Evolutionary conservation across 352 stramenopile genomes (phyloP).

Genomic region (Thalassiosira delicatula): DNA sequence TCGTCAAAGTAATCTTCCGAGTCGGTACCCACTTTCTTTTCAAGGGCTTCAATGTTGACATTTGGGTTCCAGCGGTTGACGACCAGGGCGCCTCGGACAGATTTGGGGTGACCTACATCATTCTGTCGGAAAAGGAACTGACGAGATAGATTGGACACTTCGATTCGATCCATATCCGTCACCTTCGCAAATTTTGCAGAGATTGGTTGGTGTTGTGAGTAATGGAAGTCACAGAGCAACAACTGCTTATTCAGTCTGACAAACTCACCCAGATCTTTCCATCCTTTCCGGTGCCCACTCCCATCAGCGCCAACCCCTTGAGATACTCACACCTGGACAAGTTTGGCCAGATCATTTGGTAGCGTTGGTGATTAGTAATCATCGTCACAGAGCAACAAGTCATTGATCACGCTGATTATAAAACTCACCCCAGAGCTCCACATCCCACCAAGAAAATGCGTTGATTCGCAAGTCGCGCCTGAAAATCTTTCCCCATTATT

Average conservation of each 20-base stretch:
- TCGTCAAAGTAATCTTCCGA: constrained; percentile 98
- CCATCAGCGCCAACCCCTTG: constrained; percentile 99
- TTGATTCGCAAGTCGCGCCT: constrained; percentile 77
- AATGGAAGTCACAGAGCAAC: too few species aligned
- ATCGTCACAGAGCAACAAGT: too few species aligned
- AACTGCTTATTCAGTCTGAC: too few species aligned
- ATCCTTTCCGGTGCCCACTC: constrained; percentile 89
- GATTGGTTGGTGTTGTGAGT: too few species aligned
- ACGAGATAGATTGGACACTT: constrained; percentile 98
- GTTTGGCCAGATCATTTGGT: too few species aligned
- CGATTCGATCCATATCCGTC: constrained; percentile 99
- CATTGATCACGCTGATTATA: too few species aligned
- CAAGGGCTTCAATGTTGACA: constrained; percentile 89
- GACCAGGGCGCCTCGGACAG: constrained; percentile 89
- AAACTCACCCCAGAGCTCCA: too few species aligned
- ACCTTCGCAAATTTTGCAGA: too few species aligned
- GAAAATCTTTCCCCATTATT: constrained; percentile 79
- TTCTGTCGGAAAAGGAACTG: constrained; percentile 98
- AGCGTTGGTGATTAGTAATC: too few species aligned
- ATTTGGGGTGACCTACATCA: constrained; percentile 97
- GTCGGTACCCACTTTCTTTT: constrained; percentile 88
- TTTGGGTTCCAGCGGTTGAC: constrained; percentile 95
- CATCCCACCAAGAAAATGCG: constrained; percentile 96
- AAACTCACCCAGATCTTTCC: constrained; percentile 81
- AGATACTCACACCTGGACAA: constrained; percentile 99